Evolutionary conservation across 2,329 filamentous ascomycete species (phyloP).

Genomic region (Graphilbum ipis-grandicollis): DNA sequence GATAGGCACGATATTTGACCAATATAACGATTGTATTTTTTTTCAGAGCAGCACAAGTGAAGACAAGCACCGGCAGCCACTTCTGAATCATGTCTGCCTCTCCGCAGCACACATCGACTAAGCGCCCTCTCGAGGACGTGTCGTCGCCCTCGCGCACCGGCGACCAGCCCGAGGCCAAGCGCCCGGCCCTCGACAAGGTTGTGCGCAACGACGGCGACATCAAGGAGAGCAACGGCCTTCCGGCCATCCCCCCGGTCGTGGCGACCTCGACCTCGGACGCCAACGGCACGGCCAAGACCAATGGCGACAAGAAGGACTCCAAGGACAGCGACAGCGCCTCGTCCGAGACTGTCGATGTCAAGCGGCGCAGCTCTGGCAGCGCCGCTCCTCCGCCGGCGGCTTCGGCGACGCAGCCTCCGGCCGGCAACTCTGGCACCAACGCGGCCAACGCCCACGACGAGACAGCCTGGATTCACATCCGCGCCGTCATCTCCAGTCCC

Average conservation of each 20-base stretch:
- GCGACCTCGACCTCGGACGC: slow-evolving; percentile 26
- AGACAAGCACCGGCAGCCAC: slow-evolving; percentile 16
- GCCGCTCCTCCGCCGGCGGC: slow-evolving; percentile 21
- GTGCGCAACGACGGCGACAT: slow-evolving; percentile 50
- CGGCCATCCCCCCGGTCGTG: slow-evolving; percentile 12
- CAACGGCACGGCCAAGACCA: slow-evolving; percentile 31
- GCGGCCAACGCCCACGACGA: slow-evolving; percentile 59
- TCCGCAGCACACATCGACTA: slow-evolving; percentile 49
- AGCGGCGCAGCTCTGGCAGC: slow-evolving; percentile 31
- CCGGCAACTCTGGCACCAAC: slow-evolving; percentile 23
- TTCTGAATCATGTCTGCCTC: slow-evolving; percentile 51
- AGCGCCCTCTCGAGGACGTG: slow-evolving; percentile 91
- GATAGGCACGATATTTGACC: slow-evolving; percentile 37
- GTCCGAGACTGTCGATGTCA: slow-evolving; percentile 34
- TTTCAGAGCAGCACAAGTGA: neutral
- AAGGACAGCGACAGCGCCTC: slow-evolving; percentile 40
- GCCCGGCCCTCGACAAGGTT: slow-evolving; percentile 86
- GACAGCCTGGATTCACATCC: slow-evolving; percentile 90
- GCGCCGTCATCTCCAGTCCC: slow-evolving; percentile 90
- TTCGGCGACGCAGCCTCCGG: too few species aligned
- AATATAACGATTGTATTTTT: too few species aligned
- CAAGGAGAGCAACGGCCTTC: slow-evolving; percentile 21
- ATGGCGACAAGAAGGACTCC: slow-evolving; percentile 28
- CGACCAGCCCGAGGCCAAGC: slow-evolving; percentile 94
- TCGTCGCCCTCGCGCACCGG: slow-evolving; percentile 83